Base-by-base conservation (phyloP, 1,284 basidiomycete genomes). In the Sanghuangporus weigelae region DNA sequence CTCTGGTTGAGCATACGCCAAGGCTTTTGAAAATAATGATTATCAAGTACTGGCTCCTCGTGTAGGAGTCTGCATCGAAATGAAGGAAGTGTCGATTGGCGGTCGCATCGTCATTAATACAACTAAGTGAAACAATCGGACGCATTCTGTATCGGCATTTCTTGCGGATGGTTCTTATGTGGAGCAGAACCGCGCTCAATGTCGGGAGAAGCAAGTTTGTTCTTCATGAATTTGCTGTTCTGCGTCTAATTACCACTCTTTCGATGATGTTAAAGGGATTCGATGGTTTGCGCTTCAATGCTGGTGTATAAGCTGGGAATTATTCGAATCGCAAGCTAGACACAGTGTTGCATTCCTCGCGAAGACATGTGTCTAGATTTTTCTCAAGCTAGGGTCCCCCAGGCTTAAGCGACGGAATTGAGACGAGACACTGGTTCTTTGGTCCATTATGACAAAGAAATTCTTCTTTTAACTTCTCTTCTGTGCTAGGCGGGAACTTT, bases 61-160 rank as follows among this genome's bases (percentile, higher is more conserved):
- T 12, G 26, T 53, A 79, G 26, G 79, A 55, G 80, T 83, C 1
- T 90, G 86, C 73, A 75, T 86, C 26, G 78, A 77, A 48, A 77
- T 90, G 71, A 77, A 79, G 56, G 67, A 79, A 63, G 86, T 85
- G 56, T 79, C 75, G 59, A 74, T 90, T 65, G 80, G 80, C 14
- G 89, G 89, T 55, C 77, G 89, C 63, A 73, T 89, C 59, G 84
- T 90, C 39, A 77, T 90, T 60, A 81, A 89, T 69, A 72, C 77
- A 21, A 36, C 26, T 5, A 62, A 48, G 51, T 55, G 42, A 55
- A 54, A 44, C 44, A 46, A 26, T n/a, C n/a, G 14, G 44, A 5
- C 16, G 8, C 16, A 16, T 35, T 23, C 42, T 46, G 7, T 59
- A 31, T 59, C 48, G 48, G 48, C 36, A 21, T 59, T 50, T 59